Percentiles rank a stretch among this genome's conserved stretches.
Evolutionary conservation across 805 yeast genomes (phyloP).

Genomic region (Hagleromyces aurorensis): DNA sequence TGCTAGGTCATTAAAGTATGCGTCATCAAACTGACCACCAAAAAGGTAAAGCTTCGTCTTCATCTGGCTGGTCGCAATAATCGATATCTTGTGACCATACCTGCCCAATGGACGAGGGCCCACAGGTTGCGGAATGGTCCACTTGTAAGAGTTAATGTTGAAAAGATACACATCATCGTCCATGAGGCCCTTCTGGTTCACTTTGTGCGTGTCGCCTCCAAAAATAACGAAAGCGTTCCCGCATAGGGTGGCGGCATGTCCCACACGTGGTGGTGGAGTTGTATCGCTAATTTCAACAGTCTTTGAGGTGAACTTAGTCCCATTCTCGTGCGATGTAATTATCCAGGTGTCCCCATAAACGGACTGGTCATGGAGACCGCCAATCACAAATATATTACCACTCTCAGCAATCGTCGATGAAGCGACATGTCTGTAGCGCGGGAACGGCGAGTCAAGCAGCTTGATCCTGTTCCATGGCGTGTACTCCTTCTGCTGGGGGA

Average conservation of each 20-base stretch:
- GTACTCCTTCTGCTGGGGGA: conserved; percentile 17
- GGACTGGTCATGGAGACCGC: conserved; percentile 87
- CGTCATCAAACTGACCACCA: conserved; percentile 91
- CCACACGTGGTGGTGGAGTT: conserved; percentile 92
- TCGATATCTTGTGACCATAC: conserved; percentile 87
- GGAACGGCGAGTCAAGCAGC: conserved; percentile 74
- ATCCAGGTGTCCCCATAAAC: conserved; percentile 97
- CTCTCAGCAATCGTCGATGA: conserved; percentile 69
- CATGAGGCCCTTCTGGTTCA: conserved; percentile 67
- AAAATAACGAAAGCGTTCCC: conserved; percentile 93
- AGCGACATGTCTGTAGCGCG: conserved; percentile 88
- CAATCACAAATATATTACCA: conserved; percentile 82
- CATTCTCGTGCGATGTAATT: conserved; percentile 39
- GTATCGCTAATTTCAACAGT: conserved; percentile 64
- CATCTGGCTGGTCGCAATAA: conserved; percentile 53
- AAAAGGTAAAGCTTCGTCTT: conserved; percentile 65
- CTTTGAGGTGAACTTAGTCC: conserved; percentile 36
- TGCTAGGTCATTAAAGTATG: conserved; percentile 73
- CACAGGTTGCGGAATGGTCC: conserved; percentile 70
- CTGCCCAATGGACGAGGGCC: conserved; percentile 84
- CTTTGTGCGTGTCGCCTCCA: conserved; percentile 91
- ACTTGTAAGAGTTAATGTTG: conserved; percentile 65
- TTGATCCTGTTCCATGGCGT: conserved; percentile 66
- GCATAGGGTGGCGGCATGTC: conserved; percentile 84
- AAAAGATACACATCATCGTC: conserved; percentile 88